Percentiles rank a stretch among this genome's conserved stretches.
Conservation (phyloP, 1,284 basidiomycete species). For the Ustilago bromivora region DNA sequence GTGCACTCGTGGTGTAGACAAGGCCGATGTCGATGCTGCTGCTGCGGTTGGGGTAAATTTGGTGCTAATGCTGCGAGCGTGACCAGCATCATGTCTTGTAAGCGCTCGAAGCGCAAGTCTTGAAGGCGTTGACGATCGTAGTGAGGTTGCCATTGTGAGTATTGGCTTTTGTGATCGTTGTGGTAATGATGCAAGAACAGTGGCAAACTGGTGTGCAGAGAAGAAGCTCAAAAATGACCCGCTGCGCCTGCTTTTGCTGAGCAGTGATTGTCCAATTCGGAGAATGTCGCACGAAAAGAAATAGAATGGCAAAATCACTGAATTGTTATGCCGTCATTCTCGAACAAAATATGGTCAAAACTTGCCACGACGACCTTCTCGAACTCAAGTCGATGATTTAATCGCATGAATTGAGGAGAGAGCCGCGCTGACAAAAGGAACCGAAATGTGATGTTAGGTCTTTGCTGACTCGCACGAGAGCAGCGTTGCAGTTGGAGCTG, state of each 20-base stretch:
- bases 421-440: neutral
- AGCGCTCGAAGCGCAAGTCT: conserved; percentile 40
- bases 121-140: conserved; percentile 37
- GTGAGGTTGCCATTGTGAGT: conserved; percentile 29
- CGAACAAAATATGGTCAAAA: too few relatives aligned
- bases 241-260: too few relatives aligned
- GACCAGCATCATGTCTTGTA: conserved; percentile 23
- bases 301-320: too few relatives aligned
- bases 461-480: conserved; percentile 5
- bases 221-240: neutral
- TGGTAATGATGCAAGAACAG: too few relatives aligned
- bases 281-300: too few relatives aligned
- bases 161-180: neutral
- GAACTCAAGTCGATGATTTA: too few relatives aligned
- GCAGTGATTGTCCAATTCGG: too few relatives aligned
- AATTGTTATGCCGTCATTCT: too few relatives aligned
- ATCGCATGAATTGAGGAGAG: too few relatives aligned
- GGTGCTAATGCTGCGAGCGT: conserved; percentile 22
- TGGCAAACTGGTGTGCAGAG: neutral
- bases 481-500: neutral
- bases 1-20: conserved; percentile 14
- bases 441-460: too few relatives aligned
- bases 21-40: conserved; percentile 14
- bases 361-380: too few relatives aligned
- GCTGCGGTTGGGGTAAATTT: conserved; percentile 19